Base-by-base conservation (phyloP, 2,329 filamentous ascomycete genomes). In the Macrophomina tecta region DNA sequence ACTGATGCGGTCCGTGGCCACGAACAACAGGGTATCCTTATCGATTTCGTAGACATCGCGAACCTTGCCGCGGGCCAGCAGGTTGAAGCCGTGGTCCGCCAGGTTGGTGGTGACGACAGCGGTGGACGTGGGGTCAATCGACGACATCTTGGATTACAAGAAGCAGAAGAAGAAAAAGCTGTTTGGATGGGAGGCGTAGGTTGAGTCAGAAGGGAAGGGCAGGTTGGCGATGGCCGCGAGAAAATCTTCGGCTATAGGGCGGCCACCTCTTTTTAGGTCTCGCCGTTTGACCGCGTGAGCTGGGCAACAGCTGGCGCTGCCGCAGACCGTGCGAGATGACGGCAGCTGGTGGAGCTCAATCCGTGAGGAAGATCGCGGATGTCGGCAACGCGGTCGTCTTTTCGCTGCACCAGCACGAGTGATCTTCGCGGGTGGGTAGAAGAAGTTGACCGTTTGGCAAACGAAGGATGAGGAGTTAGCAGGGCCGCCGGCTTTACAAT, bases 1-100 rank as follows among this genome's bases (percentile, higher is more conserved):
- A 30, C 93, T 97, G 78, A 97, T 95, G 71, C 95, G 90, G 82
- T 97, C 94, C 14, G 92, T 91, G 30, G 92, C 90, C 65, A 94
- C 89, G 76, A 97, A 94, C 66, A 97, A 89, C 4, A 97, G 86
- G 2, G 87, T 90, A 66, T 86, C 81, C 48, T 87, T 82, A 76
- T 92, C 87, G 64, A 96, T 82, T 69, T 87, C 84, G 78, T 92
- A 97, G 45, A 96, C 85, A 75, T 96, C 91, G 74, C 92, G 88
- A 32, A 96, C 93, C 82, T 96, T 96, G 70, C 88, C 88, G 46
- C 84, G 83, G 7, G 87, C 86, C 55, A 90, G 76, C 63, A 81
- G 81, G 40, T 78, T 77, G 40, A 83, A 66, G 55, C 73, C 73
- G n/a, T 62, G 58, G 62, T 76, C 79, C 49, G 77, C 67, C 14